These are phyloP conservation scores for Scedosporium dehoogii DNA, from an alignment of 2,329 filamentous ascomycete species.

Conservation along the genomic window DNA sequence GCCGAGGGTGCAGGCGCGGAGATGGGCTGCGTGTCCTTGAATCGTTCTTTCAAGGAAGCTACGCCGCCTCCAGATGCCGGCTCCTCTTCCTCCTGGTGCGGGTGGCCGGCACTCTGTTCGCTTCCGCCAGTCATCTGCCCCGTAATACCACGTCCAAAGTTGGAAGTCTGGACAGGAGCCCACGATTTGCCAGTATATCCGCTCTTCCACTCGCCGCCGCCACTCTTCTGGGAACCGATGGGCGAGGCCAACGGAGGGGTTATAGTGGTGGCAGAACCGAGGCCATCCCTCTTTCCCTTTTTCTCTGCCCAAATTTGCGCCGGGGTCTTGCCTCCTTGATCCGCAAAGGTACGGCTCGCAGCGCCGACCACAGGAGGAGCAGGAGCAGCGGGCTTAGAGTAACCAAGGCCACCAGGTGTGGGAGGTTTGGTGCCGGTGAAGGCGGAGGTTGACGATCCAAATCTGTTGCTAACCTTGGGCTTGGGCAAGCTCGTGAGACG, in stretches of 20 bases:
- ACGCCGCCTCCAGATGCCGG: constrained; percentile 46
- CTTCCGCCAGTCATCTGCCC: constrained; percentile 54
- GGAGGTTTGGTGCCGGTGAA: constrained; percentile 89
- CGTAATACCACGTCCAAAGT: constrained; percentile 54
- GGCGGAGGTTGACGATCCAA: constrained; percentile 52
- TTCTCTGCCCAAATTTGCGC: constrained; percentile 97
- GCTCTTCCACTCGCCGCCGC: constrained; percentile 72
- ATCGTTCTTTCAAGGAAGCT: constrained; percentile 68
- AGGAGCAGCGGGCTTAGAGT: constrained; percentile 47
- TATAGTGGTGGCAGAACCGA: constrained; percentile 24
- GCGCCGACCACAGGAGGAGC: constrained; percentile 56
- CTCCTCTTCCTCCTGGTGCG: constrained; percentile 33
- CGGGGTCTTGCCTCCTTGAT: constrained; percentile 90
- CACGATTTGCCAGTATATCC: constrained; percentile 84
- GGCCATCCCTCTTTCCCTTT: constrained; percentile 69
- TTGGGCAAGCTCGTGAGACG: constrained; percentile 83
- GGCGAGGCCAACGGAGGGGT: constrained; percentile 38
- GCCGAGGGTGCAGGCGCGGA: constrained; percentile 34
- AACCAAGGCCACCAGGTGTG: constrained; percentile 58
- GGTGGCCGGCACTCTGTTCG: constrained; percentile 10
- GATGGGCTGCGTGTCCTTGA: constrained; percentile 68
- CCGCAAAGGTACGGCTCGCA: constrained; percentile 88
- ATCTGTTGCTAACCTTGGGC: constrained; percentile 88
- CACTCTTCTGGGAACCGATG: constrained; percentile 60
- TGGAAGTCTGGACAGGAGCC: constrained; percentile 66